Evolutionary conservation across 805 yeast genomes (phyloP), one percentile per base, ranked within the genome.

Genomic region (Metschnikowia chrysomelidarum): DNA sequence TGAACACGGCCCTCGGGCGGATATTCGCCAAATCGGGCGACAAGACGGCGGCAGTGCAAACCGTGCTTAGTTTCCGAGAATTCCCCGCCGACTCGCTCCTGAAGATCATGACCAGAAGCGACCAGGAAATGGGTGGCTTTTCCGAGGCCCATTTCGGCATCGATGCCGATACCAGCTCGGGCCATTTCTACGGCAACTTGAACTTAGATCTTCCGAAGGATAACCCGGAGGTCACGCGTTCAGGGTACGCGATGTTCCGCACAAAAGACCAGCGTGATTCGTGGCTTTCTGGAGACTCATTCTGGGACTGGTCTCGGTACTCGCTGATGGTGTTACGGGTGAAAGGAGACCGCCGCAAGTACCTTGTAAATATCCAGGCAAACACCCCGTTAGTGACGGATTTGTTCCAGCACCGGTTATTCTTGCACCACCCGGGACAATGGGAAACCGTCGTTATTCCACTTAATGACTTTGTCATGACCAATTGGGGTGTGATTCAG

Each of bases 361-460:
- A 83, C 57, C 74, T 82, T 57, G 80, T 87, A 27, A 87, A 87
- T 51, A 71, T 87, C 32, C 95, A 87, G 62, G 81, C 91, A 9
- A 87, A 85, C 51, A 77, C 87, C 2, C 82, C 89, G 20, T 73
- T 82, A 41, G 73, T 78, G 6, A 82, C 91, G 2, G 95, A 87
- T 58, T 63, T 87, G 44, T 87, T 78, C 59, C 95, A 87, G 59
- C 95, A 87, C 57, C 61, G 95, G 15, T 64, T 87, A 44, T 87
- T 84, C 49, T 61, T 83, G 45, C 75, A 77, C 46, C 73, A 67
- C 25, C 87, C 86, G 4, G 86, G 87, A 2, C 69, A 77, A 43
- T 86, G 95, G 95, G 93, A 87, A 54, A 82, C 87, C 2, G 87
- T 86, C 10, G 75, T 81, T 19, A 78, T 87, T 21, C 87, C 93